Conservation (phyloP, 495 filamentous ascomycete genomes). For the Patellaria atrata region DNA sequence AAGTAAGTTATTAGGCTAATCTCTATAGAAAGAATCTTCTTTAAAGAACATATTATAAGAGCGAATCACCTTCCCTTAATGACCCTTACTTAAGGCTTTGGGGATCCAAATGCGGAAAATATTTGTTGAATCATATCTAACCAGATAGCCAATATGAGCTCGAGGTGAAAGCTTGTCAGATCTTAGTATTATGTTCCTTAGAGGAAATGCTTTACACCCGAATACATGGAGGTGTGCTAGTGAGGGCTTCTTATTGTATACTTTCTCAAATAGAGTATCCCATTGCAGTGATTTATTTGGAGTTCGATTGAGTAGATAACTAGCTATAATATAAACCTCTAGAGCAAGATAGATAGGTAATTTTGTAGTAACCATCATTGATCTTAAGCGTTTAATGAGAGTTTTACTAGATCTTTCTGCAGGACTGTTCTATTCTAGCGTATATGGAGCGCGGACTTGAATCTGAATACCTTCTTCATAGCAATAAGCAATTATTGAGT, state of each 20-base stretch:
- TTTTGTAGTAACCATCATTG: constrained; percentile 5
- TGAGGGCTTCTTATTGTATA: not conserved
- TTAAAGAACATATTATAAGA: constrained; percentile 8
- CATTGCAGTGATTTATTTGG: constrained; percentile 7
- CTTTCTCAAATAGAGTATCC: constrained; percentile 10
- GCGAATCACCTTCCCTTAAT: constrained; percentile 2
- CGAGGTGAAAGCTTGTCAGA: constrained; percentile 8
- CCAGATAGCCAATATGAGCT: constrained; percentile 8
- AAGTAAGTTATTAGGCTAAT: constrained; percentile 1
- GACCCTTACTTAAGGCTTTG: not conserved
- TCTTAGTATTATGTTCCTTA: not conserved
- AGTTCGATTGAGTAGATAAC: constrained; percentile 14
- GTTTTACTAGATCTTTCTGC: constrained; percentile 1
- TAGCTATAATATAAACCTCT: constrained; percentile 2
- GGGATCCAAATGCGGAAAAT: constrained; percentile 13
- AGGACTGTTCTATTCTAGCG: constrained; percentile 3
- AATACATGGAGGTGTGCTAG: constrained; percentile 4
- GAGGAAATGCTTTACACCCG: constrained; percentile 5
- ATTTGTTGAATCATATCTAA: constrained; percentile 12
- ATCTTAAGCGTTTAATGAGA: constrained; percentile 3
- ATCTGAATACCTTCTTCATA: not conserved
- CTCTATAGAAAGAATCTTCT: not conserved
- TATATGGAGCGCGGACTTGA: not conserved
- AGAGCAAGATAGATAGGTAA: constrained; percentile 7
- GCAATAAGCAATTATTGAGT: no score